Conservation (phyloP, 805 yeast species). For the Metschnikowia henanensis region DNA sequence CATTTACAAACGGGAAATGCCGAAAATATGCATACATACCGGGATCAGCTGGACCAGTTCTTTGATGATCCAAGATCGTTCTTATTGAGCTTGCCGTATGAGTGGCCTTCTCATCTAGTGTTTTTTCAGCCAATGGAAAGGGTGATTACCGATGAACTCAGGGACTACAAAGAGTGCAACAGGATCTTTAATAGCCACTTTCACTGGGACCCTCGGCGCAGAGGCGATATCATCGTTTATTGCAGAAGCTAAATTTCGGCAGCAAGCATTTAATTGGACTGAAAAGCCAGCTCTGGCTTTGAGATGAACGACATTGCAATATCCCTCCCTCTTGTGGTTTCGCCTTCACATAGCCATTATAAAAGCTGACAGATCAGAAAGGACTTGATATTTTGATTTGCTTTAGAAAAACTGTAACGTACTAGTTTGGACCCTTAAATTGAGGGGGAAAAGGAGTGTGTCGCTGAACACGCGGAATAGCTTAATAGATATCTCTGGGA, state of each 20-base stretch:
- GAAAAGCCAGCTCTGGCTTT: too few species aligned
- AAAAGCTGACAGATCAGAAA: too few species aligned
- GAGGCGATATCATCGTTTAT: conserved; percentile 76
- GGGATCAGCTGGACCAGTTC: conserved; percentile 86
- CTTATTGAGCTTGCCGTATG: conserved; percentile 32
- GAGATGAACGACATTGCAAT: too few species aligned
- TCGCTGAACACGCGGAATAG: too few species aligned
- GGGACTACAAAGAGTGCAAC: conserved; percentile 45
- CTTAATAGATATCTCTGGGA: too few species aligned
- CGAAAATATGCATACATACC: conserved; percentile 44
- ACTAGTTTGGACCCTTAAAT: too few species aligned
- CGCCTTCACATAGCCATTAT: too few species aligned
- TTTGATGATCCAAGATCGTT: conserved; percentile 67
- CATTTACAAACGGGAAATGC: conserved; percentile 28
- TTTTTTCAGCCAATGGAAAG: conserved; percentile 66
- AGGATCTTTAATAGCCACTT: conserved; percentile 75
- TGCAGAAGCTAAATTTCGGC: conserved; percentile 19
- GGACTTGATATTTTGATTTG: too few species aligned
- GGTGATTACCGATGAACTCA: conserved; percentile 39
- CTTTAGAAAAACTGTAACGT: too few species aligned
- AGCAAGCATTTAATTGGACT: too few species aligned
- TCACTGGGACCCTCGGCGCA: conserved; percentile 85
- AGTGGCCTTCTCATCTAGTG: conserved; percentile 62
- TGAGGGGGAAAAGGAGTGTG: too few species aligned
- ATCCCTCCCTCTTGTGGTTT: too few species aligned